Evolutionary conservation across 2,329 filamentous ascomycete species (phyloP), one percentile per base, ranked within the genome.

Genomic region (Colletotrichum navitas): DNA sequence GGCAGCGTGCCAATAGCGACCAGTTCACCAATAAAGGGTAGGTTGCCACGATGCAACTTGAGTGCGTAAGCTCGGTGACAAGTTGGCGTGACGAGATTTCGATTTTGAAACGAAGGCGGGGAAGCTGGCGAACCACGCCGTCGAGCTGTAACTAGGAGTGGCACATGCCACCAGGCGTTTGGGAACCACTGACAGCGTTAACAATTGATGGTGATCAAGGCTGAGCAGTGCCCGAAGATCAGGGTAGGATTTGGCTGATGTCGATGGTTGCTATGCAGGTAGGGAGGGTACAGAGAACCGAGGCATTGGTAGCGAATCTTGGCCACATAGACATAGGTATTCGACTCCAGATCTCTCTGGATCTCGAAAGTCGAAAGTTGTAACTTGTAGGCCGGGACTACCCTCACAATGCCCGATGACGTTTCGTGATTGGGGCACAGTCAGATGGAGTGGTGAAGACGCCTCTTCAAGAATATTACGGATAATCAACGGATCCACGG

Each of bases 221-320:
- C 21, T 34, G 39, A 24, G 41, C 32, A 14, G 18, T 36, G 34
- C 16, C 49, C 45, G 47, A 47, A 47, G 26, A 63, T 47, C 16
- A 68, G 43, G 29, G 54, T 59, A 45, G 21, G 43, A 63, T 63
- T 45, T 63, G 52, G 58, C 64, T 55, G 51, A 68, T 63, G 36
- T 63, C 29, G 24, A 32, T 32, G 34, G n/a, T 16, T 58, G 12
- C 36, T 45, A 45, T n/a, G n/a, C 24, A 12, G 12, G 51, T 2
- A 54, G 26, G 26, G 18, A 54, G 26, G 26, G 18, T 24, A 34
- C 26, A 32, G 12, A n/a, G 6, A 58, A 34, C 16, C 26, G 29
- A 43, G 11, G 29, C 29, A 60, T 24, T 68, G 64, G 26, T 34
- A 55, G 61, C 36, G 51, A 70, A 52, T 32, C 56, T 52, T 21